Conservation (phyloP, 371 early-diverging fungal species). For the Coemansia sp. region DNA sequence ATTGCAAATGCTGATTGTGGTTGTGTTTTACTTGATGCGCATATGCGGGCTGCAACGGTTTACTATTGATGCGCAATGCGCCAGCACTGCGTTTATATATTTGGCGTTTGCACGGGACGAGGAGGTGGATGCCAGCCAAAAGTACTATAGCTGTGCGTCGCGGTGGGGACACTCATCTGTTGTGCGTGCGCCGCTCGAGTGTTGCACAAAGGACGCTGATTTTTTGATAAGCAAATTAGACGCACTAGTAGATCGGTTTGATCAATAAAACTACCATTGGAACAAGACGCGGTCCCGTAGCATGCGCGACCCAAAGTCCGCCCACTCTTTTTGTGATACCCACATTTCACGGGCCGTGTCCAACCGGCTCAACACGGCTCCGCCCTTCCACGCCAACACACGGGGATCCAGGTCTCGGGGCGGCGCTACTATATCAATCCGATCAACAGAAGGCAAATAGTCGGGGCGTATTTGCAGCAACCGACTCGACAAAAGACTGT, state of each 20-base stretch:
- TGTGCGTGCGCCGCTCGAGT: slow-evolving; percentile 27
- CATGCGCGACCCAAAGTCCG: slow-evolving; percentile 63
- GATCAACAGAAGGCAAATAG: slow-evolving; percentile 55
- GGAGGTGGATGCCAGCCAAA: slow-evolving; percentile 52
- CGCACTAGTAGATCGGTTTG: slow-evolving; percentile 18
- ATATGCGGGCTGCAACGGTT: slow-evolving; percentile 60
- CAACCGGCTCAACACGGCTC: slow-evolving; percentile 72
- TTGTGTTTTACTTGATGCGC: slow-evolving; percentile 47
- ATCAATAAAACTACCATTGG: slow-evolving; percentile 52
- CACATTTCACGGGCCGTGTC: slow-evolving; percentile 80
- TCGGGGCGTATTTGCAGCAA: slow-evolving; percentile 44
- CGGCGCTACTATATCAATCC: slow-evolving; percentile 72
- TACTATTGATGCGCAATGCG: slow-evolving; percentile 61
- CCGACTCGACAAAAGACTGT: slow-evolving; percentile 68
- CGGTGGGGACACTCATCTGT: slow-evolving; percentile 56
- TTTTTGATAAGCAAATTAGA: slow-evolving; percentile 40
- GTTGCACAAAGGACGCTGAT: slow-evolving; percentile 29
- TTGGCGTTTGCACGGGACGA: slow-evolving; percentile 53
- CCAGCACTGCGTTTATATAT: slow-evolving; percentile 56
- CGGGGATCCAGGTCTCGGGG: slow-evolving; percentile 86
- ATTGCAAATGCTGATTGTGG: slow-evolving; percentile 54
- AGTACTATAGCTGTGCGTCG: slow-evolving; percentile 54
- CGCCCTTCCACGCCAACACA: slow-evolving; percentile 89
- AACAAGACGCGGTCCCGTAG: slow-evolving; percentile 70
- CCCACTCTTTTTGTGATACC: slow-evolving; percentile 76